phyloP scores from a whole-genome alignment of 768 basidiomycete species.

The Tephrocybe sp. region DNA sequence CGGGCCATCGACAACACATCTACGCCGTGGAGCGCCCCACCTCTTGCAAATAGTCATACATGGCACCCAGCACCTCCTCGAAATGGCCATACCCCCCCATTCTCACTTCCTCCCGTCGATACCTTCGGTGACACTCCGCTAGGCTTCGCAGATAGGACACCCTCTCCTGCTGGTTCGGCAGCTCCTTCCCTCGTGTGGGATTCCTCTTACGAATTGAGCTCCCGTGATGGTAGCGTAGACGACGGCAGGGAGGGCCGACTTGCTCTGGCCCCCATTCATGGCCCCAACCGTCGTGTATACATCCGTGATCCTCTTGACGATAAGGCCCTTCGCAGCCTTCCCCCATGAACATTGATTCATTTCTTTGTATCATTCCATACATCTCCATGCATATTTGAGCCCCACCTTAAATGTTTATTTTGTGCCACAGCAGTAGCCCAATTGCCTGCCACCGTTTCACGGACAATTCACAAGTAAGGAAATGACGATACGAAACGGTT shows the following conservation, averaged over 20 bases:
- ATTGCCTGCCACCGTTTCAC: too few relatives aligned
- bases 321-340: conserved; percentile 49
- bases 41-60: neutral
- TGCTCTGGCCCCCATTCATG: conserved; percentile 59
- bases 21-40: neutral
- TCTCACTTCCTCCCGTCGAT: conserved; percentile 11
- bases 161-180: conserved; percentile 1
- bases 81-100: neutral
- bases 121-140: conserved; percentile 5
- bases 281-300: conserved; percentile 52
- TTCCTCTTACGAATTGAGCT: conserved; percentile 11
- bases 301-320: conserved; percentile 63
- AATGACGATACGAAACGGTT: neutral
- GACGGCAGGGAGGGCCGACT: conserved; percentile 33
- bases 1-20: neutral
- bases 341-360: conserved; percentile 14
- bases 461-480: too few relatives aligned
- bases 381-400: too few relatives aligned
- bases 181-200: neutral
- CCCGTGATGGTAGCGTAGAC: conserved; percentile 10
- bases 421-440: too few relatives aligned
- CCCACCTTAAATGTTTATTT: too few relatives aligned
- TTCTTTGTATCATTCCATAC: neutral
- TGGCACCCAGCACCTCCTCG: neutral
- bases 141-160: neutral